These are phyloP conservation scores for Pulveroboletus sp. DNA, from an alignment of 768 basidiomycete species.

Conservation along the genomic window DNA sequence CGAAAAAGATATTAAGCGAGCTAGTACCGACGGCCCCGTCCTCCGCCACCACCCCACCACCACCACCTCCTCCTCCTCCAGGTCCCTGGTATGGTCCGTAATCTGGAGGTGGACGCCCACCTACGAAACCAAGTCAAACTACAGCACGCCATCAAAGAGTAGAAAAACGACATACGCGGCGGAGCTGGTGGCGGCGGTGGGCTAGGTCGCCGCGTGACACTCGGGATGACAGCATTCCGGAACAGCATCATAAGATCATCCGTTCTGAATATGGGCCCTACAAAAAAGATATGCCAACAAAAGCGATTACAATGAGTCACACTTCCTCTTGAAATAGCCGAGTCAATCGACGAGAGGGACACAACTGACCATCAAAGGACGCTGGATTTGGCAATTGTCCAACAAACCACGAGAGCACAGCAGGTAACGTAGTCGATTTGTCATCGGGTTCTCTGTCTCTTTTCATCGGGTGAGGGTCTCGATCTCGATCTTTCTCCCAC, in stretches of 20 bases:
- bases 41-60: too few species aligned
- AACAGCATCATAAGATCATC: slow-evolving; percentile 90
- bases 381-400: slow-evolving; percentile 68
- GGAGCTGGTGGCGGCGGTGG: slow-evolving; percentile 59
- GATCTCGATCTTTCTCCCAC: slow-evolving; percentile 47
- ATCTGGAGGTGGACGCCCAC: slow-evolving; percentile 78
- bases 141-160: slow-evolving; percentile 1
- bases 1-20: not conserved
- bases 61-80: slow-evolving; percentile 40
- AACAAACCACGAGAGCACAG: slow-evolving; percentile 80
- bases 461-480: slow-evolving; percentile 38
- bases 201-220: slow-evolving; percentile 44
- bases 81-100: slow-evolving; percentile 88
- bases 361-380: slow-evolving; percentile 79
- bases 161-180: slow-evolving; percentile 32
- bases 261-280: slow-evolving; percentile 86
- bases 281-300: slow-evolving; percentile 8
- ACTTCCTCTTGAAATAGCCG: slow-evolving; percentile 10
- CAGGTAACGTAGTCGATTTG: slow-evolving; percentile 46
- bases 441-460: slow-evolving; percentile 44
- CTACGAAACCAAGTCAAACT: slow-evolving; percentile 28
- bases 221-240: slow-evolving; percentile 77
- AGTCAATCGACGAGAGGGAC: slow-evolving; percentile 1
- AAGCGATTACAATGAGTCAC: slow-evolving; percentile 7
- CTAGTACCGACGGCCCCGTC: slow-evolving; percentile 42